These are phyloP conservation scores for Daldinia vernicosa DNA, from an alignment of 495 filamentous ascomycete species.

Conservation along the genomic window DNA sequence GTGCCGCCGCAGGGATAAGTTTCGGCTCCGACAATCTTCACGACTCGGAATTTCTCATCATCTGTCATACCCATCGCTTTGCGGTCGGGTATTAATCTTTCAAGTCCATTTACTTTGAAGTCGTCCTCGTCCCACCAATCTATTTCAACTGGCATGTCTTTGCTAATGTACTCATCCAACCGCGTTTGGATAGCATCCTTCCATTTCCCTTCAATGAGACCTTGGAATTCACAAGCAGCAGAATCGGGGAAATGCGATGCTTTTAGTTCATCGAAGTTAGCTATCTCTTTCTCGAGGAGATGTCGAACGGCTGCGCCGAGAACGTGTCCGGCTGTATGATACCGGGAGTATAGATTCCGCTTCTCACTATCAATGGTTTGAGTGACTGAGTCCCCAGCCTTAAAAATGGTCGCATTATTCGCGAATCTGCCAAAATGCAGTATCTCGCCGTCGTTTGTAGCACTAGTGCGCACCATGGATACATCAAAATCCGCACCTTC, in stretches of 20 bases:
- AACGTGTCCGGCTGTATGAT: conserved; percentile 72
- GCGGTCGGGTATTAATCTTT: conserved; percentile 60
- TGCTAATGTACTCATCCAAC: conserved; percentile 60
- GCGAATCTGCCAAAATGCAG: conserved; percentile 67
- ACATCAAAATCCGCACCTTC: conserved; percentile 56
- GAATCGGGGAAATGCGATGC: conserved; percentile 70
- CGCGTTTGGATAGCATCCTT: conserved; percentile 65
- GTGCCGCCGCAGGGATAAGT: conserved; percentile 73
- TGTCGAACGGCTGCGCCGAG: conserved; percentile 66
- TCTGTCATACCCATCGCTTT: conserved; percentile 52
- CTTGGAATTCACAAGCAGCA: conserved; percentile 66
- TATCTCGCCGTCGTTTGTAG: conserved; percentile 57
- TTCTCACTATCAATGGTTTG: conserved; percentile 64
- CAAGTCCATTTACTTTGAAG: conserved; percentile 54
- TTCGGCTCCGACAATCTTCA: conserved; percentile 66
- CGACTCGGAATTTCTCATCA: conserved; percentile 60
- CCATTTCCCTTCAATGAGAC: conserved; percentile 66
- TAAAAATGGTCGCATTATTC: conserved; percentile 40
- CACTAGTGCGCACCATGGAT: conserved; percentile 58
- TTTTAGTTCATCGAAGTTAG: conserved; percentile 66
- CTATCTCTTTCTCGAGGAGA: conserved; percentile 59
- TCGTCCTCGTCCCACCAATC: conserved; percentile 68
- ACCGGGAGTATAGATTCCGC: conserved; percentile 64
- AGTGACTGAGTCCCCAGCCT: conserved; percentile 50
- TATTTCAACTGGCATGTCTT: conserved; percentile 63